phyloP scores from a whole-genome alignment of 2,329 filamentous ascomycete genomes.

The Emydomyces testavorans region DNA sequence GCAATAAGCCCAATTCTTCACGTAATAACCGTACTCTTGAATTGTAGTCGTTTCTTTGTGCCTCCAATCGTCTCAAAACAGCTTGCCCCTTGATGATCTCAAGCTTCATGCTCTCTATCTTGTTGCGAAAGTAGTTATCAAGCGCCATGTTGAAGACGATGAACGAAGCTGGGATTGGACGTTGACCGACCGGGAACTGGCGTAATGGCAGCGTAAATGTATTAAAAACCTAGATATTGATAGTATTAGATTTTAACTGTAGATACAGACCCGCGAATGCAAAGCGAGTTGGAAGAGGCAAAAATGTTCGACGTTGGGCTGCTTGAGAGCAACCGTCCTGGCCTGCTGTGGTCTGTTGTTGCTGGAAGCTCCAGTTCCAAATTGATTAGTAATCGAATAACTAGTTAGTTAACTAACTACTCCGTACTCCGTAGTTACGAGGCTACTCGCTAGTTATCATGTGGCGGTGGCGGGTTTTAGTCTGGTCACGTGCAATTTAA shows the following conservation, averaged over 20 bases:
- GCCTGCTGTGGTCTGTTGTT: not conserved
- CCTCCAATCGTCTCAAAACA: conserved; percentile 84
- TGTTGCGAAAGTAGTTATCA: conserved; percentile 98
- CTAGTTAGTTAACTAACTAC: too few species aligned
- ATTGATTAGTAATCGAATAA: not conserved
- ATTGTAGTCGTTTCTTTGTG: conserved; percentile 98
- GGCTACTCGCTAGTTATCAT: too few species aligned
- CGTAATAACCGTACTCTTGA: conserved; percentile 86
- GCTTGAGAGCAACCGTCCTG: not conserved
- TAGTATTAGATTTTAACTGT: not conserved
- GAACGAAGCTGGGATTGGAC: not conserved
- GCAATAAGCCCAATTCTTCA: conserved; percentile 88
- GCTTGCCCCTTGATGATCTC: conserved; percentile 99
- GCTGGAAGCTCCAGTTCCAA: not conserved
- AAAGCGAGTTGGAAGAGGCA: not conserved
- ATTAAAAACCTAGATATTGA: not conserved
- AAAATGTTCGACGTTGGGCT: not conserved
- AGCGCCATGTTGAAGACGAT: conserved; percentile 67
- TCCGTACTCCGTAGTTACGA: too few species aligned
- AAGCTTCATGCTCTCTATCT: conserved; percentile 99
- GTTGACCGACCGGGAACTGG: not conserved
- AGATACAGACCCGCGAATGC: not conserved
- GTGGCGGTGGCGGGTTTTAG: too few species aligned
- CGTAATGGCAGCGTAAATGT: not conserved
- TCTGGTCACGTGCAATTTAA: too few species aligned